A percentile compares a stretch with the other conserved stretches of the same genome.
Conservation (phyloP, 1,284 basidiomycete species). For the Boletellus deceptivus region DNA sequence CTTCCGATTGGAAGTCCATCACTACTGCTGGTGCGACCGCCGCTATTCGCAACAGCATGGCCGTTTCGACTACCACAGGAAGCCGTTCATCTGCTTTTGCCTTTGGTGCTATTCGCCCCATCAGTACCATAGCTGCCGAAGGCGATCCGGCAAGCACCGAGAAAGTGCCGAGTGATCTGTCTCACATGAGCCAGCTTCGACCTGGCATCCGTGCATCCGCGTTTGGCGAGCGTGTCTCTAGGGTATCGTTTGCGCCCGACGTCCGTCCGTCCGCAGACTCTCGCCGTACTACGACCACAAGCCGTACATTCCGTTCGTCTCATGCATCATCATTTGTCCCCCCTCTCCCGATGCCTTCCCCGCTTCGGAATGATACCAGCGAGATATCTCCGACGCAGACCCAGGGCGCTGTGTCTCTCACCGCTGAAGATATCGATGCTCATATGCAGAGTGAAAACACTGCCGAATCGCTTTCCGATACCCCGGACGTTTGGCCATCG, state of each 20-base stretch:
- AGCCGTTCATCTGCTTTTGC: constrained; percentile 51
- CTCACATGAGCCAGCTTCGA: constrained; percentile 54
- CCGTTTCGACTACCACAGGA: constrained; percentile 39
- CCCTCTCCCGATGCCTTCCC: constrained; percentile 44
- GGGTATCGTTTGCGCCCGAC: constrained; percentile 76
- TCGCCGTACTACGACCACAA: constrained; percentile 47
- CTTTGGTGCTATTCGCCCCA: constrained; percentile 55
- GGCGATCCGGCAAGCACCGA: constrained; percentile 32
- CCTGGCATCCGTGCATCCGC: constrained; percentile 44
- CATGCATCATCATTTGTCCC: constrained; percentile 54
- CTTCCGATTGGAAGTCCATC: constrained; percentile 73
- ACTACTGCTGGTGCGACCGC: constrained; percentile 69
- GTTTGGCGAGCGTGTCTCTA: constrained; percentile 47
- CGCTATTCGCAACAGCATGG: constrained; percentile 70
- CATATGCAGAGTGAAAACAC: constrained; percentile 31
- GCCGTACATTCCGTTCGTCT: constrained; percentile 44
- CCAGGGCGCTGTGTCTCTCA: constrained; percentile 62
- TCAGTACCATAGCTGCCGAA: constrained; percentile 46
- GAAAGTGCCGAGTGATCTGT: constrained; percentile 42
- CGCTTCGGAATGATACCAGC: constrained; percentile 34
- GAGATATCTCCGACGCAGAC: constrained; percentile 69
- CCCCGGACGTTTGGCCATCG: constrained; percentile 63
- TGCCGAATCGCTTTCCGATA: constrained; percentile 27
- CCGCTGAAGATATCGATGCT: constrained; percentile 61
- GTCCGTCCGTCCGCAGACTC: constrained; percentile 60